Evolutionary conservation across 1,284 basidiomycete species (phyloP).

Genomic region (Ustilago nuda): DNA sequence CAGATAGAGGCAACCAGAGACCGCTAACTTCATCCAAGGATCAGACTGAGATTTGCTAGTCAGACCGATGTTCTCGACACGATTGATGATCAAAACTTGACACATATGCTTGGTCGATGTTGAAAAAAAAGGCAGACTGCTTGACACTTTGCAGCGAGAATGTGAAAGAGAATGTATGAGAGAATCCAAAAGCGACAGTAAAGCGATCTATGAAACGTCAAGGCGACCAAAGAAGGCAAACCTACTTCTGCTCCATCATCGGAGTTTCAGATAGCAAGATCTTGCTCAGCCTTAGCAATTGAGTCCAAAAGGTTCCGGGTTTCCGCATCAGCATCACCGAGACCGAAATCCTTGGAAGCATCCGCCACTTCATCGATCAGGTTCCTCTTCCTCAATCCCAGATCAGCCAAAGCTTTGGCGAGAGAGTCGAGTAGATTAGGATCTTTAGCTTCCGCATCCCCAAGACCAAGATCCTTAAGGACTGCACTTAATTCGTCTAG

Average conservation of each 20-base stretch:
- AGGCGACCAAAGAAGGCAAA: too few relatives aligned
- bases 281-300: background rate
- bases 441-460: too few relatives aligned
- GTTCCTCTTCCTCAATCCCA: background rate
- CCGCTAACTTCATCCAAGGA: constrained; percentile 21
- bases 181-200: background rate
- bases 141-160: too few relatives aligned
- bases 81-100: too few relatives aligned
- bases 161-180: background rate
- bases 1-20: constrained; percentile 2
- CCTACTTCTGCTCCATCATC: background rate
- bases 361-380: constrained; percentile 12
- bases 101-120: too few relatives aligned
- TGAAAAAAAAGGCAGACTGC: too few relatives aligned
- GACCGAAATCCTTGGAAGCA: background rate
- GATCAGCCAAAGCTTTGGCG: too few relatives aligned
- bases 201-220: too few relatives aligned
- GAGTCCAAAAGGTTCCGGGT: background rate
- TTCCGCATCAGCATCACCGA: background rate
- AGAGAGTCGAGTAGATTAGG: too few relatives aligned
- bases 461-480: background rate
- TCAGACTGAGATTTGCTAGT: constrained; percentile 23
- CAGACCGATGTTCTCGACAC: too few relatives aligned
- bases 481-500: too few relatives aligned
- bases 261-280: background rate